Evolutionary conservation across 1,284 basidiomycete species (phyloP), one percentile per base, ranked within the genome.

Genomic region (Peniophora sp.): DNA sequence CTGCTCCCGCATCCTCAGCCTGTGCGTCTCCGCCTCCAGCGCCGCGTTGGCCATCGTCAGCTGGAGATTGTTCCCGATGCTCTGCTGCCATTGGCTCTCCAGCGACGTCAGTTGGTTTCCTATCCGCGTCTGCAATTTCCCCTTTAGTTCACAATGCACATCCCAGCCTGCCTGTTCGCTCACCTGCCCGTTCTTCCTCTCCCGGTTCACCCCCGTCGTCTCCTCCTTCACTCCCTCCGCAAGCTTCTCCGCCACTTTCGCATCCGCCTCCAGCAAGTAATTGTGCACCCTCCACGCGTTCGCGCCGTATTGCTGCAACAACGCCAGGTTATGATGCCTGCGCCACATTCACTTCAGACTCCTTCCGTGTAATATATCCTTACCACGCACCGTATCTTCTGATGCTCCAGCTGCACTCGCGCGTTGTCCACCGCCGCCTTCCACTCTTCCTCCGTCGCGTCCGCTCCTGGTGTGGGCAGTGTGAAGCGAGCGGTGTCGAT

Each of bases 211-310:
- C 52, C 90, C 86, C 0, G 85, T 85, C 0, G 87, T 87, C 49
- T 85, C 67, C 60, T 88, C 79, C 64, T 85, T 85, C 58, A 92
- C 56, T 42, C 79, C 76, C 56, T 92, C 85, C 3, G 92, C 70
- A 14, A 83, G 74, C 51, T 75, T 74, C 64, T 95, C 90, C 5
- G 85, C 70, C 56, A 85, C 79, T 57, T 85, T 86, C 8, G 85
- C 81, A 39, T 86, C 82, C 32, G 83, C 77, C 64, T 96, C 92
- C 22, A 93, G 70, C 27, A 89, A 75, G 64, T 92, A 94, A 68
- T 97, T 96, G 64, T 91, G 83, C 65, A 96, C 83, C 56, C 87
- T 79, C 89, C 92, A 97, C 10, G 88, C 85, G 70, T 97, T 97
- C 11, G 87, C 72, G 1, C 92, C 97, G 64, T 96, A 95, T 42